Base-by-base conservation (phyloP, 2,329 filamentous ascomycete genomes). In the Verticillium nubilum region DNA sequence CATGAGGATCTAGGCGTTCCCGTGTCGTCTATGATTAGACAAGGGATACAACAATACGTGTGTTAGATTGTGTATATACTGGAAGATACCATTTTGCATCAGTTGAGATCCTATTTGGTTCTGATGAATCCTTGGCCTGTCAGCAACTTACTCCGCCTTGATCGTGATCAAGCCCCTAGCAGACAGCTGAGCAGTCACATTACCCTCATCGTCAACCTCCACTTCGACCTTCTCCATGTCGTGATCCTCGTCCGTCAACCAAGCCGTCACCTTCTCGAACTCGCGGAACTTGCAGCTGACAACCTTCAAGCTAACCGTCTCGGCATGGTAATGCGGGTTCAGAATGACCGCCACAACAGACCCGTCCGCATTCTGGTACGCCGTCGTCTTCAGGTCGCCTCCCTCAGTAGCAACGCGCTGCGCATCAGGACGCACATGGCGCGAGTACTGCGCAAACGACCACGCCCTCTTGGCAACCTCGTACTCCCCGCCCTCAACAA, bases 371-470 rank as follows among this genome's bases (percentile, higher is more conserved):
- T 76, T 76, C 61, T 61, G 59, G 59, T 75, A 75, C 4, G 74
- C 73, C 4, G 72, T 70, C 54, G 66, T 69, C 61, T 67, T 70
- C 47, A 73, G 62, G 19, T 70, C 69, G 10, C 59, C 67, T 3
- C 69, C 70, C 4, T 65, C 62, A 7, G 67, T 67, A 12, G 62
- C 67, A n/a, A 76, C 64, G 35, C 73, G 65, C 17, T 71, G 58
- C 19, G 74, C 73, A 0, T 73, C 74, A 1, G 74, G 74, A 0
- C 73, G 69, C 23, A 76, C 70, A 60, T 71, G 74, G 26, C 74
- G 71, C 31, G 64, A 66, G 70, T 72, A 76, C 65, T 72, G 72
- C 52, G 73, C 74, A 62, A 76, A 72, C 26, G 74, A 73, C 74
- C 74, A 76, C 19, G 74, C 66, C 4, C 72, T 66, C 61, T 68